Percentiles rank a stretch among this genome's conserved stretches.
Evolutionary conservation across 345 rosid species (phyloP).

Genomic region (Eucalyptus regnans): DNA sequence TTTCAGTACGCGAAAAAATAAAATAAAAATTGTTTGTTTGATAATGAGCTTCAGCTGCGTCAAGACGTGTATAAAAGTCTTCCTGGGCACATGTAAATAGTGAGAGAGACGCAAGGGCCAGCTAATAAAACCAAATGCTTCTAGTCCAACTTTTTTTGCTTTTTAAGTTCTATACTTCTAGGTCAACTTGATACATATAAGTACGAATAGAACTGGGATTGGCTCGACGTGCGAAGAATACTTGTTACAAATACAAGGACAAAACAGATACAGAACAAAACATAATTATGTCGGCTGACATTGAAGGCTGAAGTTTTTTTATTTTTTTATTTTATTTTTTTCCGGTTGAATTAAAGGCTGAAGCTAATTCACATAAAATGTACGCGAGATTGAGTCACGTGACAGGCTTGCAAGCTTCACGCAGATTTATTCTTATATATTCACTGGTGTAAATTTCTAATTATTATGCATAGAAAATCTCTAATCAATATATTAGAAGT

Average conservation of each 20-base stretch:
- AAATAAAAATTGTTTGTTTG: neutral
- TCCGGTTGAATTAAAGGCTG: neutral
- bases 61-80: neutral
- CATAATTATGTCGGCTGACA: neutral
- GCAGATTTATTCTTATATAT: neutral
- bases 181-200: neutral
- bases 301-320: neutral
- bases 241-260: neutral
- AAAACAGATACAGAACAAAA: neutral
- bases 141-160: neutral
- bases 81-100: neutral
- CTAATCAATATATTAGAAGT: neutral
- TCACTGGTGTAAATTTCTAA: neutral
- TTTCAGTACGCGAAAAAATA: neutral
- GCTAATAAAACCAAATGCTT: neutral
- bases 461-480: neutral
- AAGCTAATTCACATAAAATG: neutral
- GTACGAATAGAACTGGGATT: neutral
- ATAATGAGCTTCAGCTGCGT: neutral
- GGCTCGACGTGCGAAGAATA: neutral
- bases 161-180: neutral
- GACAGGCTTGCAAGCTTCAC: neutral
- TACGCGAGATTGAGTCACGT: neutral
- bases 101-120: neutral
- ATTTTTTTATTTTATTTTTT: no score